Base-by-base conservation (phyloP, 2,329 filamentous ascomycete species). In the Fusarium xyrophilum region DNA sequence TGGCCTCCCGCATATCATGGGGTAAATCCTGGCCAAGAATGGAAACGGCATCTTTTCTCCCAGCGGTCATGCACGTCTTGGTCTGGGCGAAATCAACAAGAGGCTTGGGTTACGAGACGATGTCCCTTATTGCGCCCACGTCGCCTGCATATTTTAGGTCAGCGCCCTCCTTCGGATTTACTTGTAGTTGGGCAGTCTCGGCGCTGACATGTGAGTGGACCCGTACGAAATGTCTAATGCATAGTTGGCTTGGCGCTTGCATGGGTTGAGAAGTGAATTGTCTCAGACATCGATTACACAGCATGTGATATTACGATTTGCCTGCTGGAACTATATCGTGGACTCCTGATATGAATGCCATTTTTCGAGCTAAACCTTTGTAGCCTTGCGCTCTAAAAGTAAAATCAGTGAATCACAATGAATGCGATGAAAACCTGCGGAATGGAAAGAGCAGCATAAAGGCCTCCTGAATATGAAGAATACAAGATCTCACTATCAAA, bases 201-300 rank as follows among this genome's bases (percentile, higher is more conserved):
- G 60, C 60, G 43, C 59, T 63, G 23, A 23, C 32, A 46, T 48
- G 55, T 63, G 54, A 63, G 47, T 63, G 51, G 60, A 35, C 33
- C 42, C 43, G 50, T 63, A 57, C 42, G 54, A 44, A 10, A 48
- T 40, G 19, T 50, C 59, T n/a, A 39, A 30, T 63, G 50, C 59
- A 33, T 44, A 38, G 59, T 30, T 15, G 25, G 3, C 60, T 63
- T 57, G 59, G 60, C 60, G 19, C 23, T 14, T 60, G 9, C n/a
- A 33, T 25, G 23, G 4, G 23, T 25, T 25, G 23, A 25, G 23
- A 25, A 25, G 23, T 25, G 23, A 25, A 25, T 25, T 25, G 23
- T 6, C 23, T 25, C 23, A 25, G 4, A 25, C 23, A 25, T 25
- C 6, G 23, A 25, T 25, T 25, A 5, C 4, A 25, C 23, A 25